Evolutionary conservation across 108 stramenopile species (phyloP).

Genomic region (Cyclotella kingstonii): DNA sequence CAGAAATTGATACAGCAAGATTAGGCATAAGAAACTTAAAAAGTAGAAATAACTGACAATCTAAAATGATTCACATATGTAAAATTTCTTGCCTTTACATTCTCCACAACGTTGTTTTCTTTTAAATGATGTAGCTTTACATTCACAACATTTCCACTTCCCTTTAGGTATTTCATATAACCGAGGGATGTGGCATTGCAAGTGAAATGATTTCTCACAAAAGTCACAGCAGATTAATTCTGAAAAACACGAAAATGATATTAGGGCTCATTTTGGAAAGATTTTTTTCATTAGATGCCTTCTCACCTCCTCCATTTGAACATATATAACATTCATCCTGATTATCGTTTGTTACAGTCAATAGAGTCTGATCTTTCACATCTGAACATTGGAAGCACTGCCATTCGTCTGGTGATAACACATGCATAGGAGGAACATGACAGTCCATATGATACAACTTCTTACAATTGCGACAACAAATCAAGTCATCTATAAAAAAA

Average conservation of each 20-base stretch:
- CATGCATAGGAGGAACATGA: not conserved
- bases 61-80: no score
- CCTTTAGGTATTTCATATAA: not conserved
- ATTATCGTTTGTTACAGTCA: no score
- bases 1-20: no score
- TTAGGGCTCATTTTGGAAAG: not conserved
- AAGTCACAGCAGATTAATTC: not conserved
- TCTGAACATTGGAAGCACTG: not conserved
- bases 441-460: slow-evolving; percentile 1
- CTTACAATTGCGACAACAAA: not conserved
- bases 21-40: no score
- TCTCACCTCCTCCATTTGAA: not conserved
- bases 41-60: no score
- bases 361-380: no score
- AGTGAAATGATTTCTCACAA: not conserved
- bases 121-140: not conserved
- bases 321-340: not conserved
- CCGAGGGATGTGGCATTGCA: not conserved
- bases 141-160: not conserved
- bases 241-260: not conserved
- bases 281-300: not conserved
- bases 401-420: not conserved
- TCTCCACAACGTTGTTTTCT: not conserved
- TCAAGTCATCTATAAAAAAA: no score
- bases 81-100: no score